Evolutionary conservation across 495 filamentous ascomycete species (phyloP).

Genomic region (Tuber microsphaerosporum): DNA sequence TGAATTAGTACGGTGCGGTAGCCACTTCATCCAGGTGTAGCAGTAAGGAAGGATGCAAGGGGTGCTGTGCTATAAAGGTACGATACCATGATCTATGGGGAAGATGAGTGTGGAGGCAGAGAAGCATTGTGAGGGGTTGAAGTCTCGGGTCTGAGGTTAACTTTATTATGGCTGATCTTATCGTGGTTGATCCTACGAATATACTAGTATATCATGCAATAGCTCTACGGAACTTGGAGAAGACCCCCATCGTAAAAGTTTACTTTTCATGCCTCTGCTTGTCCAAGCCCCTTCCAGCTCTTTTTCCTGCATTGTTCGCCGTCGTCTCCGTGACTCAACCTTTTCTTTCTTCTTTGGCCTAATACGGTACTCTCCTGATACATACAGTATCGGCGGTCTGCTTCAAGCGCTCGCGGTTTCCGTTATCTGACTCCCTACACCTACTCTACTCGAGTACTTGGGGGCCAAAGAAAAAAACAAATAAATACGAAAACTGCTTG

Average conservation of each 20-base stretch:
- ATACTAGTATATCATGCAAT: neutral
- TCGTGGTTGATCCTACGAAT: neutral
- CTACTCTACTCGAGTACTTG: too few relatives aligned
- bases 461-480: neutral
- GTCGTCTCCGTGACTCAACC: neutral
- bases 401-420: neutral
- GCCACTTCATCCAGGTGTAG: too few relatives aligned
- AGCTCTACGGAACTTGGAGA: too few relatives aligned
- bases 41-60: too few relatives aligned
- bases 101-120: neutral
- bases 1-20: too few relatives aligned
- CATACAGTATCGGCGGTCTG: neutral
- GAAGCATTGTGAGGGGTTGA: neutral
- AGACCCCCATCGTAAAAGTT: neutral
- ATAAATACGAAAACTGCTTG: neutral
- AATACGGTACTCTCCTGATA: neutral
- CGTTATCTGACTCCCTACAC: neutral
- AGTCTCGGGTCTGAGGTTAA: neutral
- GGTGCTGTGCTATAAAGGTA: too few relatives aligned
- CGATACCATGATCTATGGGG: neutral
- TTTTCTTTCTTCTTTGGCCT: neutral
- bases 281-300: neutral
- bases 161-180: neutral
- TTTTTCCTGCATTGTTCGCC: neutral
- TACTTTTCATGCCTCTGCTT: neutral